phyloP scores from a whole-genome alignment of 2,329 filamentous ascomycete species.

The Periconia macrospinosa region DNA sequence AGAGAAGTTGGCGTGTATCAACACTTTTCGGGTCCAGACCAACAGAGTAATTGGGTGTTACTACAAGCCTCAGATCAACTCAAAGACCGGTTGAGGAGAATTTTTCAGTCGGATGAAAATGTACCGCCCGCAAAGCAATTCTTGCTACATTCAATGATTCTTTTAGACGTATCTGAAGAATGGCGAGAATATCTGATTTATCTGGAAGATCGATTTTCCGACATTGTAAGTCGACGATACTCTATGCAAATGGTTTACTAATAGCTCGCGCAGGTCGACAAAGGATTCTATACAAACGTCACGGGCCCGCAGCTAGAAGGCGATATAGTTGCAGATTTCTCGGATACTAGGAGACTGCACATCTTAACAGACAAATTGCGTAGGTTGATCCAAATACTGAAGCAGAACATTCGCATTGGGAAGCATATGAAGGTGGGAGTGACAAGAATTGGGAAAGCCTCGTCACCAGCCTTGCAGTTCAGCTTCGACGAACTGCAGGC shows the following conservation, averaged over 20 bases:
- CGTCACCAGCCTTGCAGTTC: neutral
- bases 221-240: slow-evolving; percentile 6
- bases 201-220: slow-evolving; percentile 6
- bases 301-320: slow-evolving; percentile 5
- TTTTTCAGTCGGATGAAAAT: neutral
- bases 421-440: slow-evolving; percentile 4
- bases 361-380: slow-evolving; percentile 12
- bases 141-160: slow-evolving; percentile 5
- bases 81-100: slow-evolving; percentile 3
- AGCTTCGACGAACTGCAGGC: slow-evolving; percentile 1
- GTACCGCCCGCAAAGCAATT: slow-evolving; percentile 2
- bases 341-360: slow-evolving; percentile 11
- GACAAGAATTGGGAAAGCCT: neutral
- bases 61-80: slow-evolving; percentile 11
- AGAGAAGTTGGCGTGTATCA: slow-evolving; percentile 13
- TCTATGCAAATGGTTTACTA: neutral
- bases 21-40: neutral
- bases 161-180: slow-evolving; percentile 9
- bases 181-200: slow-evolving; percentile 13
- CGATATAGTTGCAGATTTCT: slow-evolving; percentile 11
- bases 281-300: slow-evolving; percentile 14
- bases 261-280: slow-evolving; percentile 6
- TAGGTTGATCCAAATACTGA: slow-evolving; percentile 7
- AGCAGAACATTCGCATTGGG: slow-evolving; percentile 10
- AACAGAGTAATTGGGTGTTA: slow-evolving; percentile 8